Base-by-base conservation (phyloP, 2,329 filamentous ascomycete genomes). In the Rhexocercosporidium sp. region DNA sequence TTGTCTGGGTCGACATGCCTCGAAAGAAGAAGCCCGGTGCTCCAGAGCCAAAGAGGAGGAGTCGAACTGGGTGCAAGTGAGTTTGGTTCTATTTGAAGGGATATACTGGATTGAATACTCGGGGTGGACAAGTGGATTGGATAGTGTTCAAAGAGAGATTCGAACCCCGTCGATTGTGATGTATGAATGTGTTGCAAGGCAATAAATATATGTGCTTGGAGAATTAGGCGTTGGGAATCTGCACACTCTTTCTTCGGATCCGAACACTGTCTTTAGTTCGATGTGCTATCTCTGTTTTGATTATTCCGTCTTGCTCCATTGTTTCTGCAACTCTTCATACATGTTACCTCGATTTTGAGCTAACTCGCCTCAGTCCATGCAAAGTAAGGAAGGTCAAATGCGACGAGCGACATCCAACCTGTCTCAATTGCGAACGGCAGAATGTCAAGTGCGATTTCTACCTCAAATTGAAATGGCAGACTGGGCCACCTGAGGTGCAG, bases 371-470 rank as follows among this genome's bases (percentile, higher is more conserved):
- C 69, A 93, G 91, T 90, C 91, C 90, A 14, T 94, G 92, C 81
- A 94, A 94, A 81, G 86, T 86, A 70, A 86, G 91, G 68, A 95
- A 92, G 78, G 87, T 92, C 70, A 94, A 94, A 82, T 95, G 92
- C 79, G 92, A 90, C 70, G 92, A 95, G 78, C 89, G 92, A 76
- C 90, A 90, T 71, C 92, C 92, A 16, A 80, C 79, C 69, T 95
- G 92, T 78, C 75, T 85, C 59, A 94, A 93, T 75, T 95, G 92
- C 78, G 84, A 88, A 73, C 88, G 88, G 69, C 88, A 90, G 70
- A 88, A 89, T 68, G 91, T 93, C 76, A 81, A 82, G 56, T 96
- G 92, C 81, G 92, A 96, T 78, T 95, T 94, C 77, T 92, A 88
- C 74, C 92, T 95, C 73, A 86, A 91, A 37, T 81, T 95, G 71